Evolutionary conservation across 768 basidiomycete species (phyloP).

Genomic region (Lactarius hatsudake): DNA sequence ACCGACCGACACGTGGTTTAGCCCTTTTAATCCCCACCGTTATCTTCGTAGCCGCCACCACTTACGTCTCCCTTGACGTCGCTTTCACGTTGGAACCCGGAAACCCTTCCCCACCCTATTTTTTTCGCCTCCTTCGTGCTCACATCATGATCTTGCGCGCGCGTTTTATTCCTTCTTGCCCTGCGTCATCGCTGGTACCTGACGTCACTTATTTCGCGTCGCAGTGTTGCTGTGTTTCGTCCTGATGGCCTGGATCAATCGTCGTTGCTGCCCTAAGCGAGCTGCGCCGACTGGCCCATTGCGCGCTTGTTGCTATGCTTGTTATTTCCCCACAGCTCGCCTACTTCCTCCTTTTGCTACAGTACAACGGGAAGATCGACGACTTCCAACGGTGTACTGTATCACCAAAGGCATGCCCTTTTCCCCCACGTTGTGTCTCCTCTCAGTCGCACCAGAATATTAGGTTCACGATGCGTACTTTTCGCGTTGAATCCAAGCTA

Average conservation of each 20-base stretch:
- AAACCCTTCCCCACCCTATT: constrained; percentile 52
- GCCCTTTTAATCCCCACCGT: constrained; percentile 58
- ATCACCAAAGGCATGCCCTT: constrained; percentile 78
- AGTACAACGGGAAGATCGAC: constrained; percentile 72
- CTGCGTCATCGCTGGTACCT: neutral
- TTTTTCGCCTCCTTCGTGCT: constrained; percentile 76
- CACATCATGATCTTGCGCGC: constrained; percentile 75
- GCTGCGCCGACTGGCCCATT: constrained; percentile 74
- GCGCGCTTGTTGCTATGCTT: constrained; percentile 65
- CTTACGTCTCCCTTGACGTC: constrained; percentile 84
- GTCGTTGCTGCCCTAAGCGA: constrained; percentile 75
- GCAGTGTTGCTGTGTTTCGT: constrained; percentile 62
- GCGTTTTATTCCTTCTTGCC: constrained; percentile 36
- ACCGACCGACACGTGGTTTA: constrained; percentile 30
- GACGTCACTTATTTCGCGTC: constrained; percentile 34
- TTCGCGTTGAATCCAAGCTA: constrained; percentile 16
- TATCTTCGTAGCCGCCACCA: constrained; percentile 65
- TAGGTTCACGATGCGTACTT: constrained; percentile 53
- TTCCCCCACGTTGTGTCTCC: neutral
- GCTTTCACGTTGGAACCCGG: constrained; percentile 64
- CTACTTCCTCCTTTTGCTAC: constrained; percentile 74
- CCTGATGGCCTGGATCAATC: constrained; percentile 70
- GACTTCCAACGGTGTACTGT: constrained; percentile 79
- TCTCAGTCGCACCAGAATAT: constrained; percentile 32
- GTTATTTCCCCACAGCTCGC: constrained; percentile 81